phyloP scores from a whole-genome alignment of 73 alveolate genomes.

The Symbiodinium natans region DNA sequence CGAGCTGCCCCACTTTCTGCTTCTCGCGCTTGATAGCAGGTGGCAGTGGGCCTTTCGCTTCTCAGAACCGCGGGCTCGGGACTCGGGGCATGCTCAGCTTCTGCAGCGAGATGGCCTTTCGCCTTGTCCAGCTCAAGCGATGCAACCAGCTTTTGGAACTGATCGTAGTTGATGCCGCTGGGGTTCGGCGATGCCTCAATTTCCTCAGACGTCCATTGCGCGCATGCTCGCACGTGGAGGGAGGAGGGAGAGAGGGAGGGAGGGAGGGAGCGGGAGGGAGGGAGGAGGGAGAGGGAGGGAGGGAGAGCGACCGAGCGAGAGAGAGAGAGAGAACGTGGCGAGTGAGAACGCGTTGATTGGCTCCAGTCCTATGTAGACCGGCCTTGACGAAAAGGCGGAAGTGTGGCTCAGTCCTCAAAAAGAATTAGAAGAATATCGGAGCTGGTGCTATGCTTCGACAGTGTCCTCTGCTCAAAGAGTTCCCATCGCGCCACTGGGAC shows the following conservation, averaged over 20 bases:
- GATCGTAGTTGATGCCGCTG: conserved; percentile 59
- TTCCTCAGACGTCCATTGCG: not conserved
- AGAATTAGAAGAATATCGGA: too few species aligned
- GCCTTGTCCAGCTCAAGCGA: conserved; percentile 44
- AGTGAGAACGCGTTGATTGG: too few species aligned
- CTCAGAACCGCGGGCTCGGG: not conserved
- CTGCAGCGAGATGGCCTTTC: conserved; percentile 3
- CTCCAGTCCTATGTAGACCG: not conserved
- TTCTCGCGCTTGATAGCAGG: conserved; percentile 45
- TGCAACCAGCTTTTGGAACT: conserved; percentile 31
- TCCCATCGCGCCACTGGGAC: conserved; percentile 69
- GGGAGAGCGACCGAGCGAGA: not conserved
- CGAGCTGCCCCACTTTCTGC: conserved; percentile 35
- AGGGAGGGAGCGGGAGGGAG: not conserved
- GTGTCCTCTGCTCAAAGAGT: conserved; percentile 77
- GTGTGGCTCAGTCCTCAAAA: conserved; percentile 58
- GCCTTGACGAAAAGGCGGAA: conserved; percentile 80
- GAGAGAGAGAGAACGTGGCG: too few species aligned
- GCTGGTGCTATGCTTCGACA: too few species aligned
- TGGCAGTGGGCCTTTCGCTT: conserved; percentile 21
- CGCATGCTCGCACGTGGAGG: too few species aligned
- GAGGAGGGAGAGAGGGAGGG: too few species aligned
- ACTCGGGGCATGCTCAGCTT: not conserved
- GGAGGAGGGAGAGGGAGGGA: not conserved
- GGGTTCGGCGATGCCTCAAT: conserved; percentile 42